Base-by-base conservation (phyloP, 2,329 filamentous ascomycete species). In the Sordariomycetes sp. region DNA sequence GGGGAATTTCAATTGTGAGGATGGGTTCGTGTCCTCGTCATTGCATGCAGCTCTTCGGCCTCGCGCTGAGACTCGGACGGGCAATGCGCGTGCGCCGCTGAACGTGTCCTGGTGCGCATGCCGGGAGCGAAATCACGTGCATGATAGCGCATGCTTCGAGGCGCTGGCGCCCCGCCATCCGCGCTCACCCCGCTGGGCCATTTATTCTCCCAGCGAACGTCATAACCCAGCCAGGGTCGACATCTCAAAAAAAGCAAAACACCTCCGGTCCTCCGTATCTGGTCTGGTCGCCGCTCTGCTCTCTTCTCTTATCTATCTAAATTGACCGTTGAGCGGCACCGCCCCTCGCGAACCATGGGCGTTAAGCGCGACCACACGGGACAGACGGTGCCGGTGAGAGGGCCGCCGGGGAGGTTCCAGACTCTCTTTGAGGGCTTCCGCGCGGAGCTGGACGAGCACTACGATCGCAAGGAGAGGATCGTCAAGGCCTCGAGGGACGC, bases 401-500 rank as follows among this genome's bases (percentile, higher is more conserved):
- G 22, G n/a, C 25, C 56, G 68, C 70, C 35, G 69, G 72, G 54
- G 28, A 66, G 71, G 56, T 86, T 83, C 68, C 83, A 84, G 61
- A 72, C 85, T 63, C 91, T 97, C 80, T 99, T 99, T 70, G 87
- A 90, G 70, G 75, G 71, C 8, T 96, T 97, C 70, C 87, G 92
- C 56, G 80, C 87, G 66, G 92, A 97, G 72, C 79, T 99, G 32
- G 94, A 99, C 68, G 85, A 94, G 72, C 93, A 97, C 69, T 90
- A 99, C 71, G 94, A 97, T 72, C 86, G 94, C 18, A 82, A 91
- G 59, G 92, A 97, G 74, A 83, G 88, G 57, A 85, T 96, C 64
- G 89, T 95, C 68, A 99, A 97, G 76, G 87, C 86, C 2, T 95
- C 90, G 10, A 80, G 93, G 61, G 94, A 99, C 70, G 89, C 99